These are phyloP conservation scores for Chlorella sp. DNA, from an alignment of 139 green algal species.

Conservation along the genomic window DNA sequence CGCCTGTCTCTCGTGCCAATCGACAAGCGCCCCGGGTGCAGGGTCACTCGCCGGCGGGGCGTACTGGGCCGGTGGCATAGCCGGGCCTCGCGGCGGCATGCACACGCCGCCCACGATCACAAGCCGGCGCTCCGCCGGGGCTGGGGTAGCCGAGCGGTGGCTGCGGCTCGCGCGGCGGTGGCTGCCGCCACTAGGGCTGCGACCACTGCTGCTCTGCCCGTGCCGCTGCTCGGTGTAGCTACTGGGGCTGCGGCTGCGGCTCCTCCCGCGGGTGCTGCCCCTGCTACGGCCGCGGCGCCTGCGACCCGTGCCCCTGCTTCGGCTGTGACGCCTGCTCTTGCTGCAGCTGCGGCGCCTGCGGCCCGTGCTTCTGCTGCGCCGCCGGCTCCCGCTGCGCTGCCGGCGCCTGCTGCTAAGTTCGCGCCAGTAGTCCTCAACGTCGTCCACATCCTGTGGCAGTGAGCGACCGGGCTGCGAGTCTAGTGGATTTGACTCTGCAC, in stretches of 20 bases:
- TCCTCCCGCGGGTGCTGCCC: background rate
- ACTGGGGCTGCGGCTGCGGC: background rate
- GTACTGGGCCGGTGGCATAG: no score
- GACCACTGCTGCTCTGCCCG: background rate
- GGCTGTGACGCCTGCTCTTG: no score
- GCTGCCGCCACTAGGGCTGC: no score
- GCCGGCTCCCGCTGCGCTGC: background rate
- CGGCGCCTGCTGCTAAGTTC: background rate
- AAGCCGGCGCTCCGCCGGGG: no score
- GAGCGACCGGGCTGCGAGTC: background rate
- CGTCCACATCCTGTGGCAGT: background rate
- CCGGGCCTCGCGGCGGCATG: no score
- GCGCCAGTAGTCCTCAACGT: background rate
- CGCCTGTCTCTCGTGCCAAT: no score
- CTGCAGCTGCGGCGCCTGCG: background rate
- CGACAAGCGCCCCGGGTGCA: no score
- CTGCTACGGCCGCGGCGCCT: background rate
- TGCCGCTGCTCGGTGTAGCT: background rate
- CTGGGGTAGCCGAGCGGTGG: no score
- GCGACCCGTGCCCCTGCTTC: no score
- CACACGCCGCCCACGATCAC: no score
- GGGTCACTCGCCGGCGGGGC: no score
- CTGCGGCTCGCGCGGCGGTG: no score
- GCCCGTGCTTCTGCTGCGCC: background rate
- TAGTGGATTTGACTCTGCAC: background rate